These are phyloP conservation scores for Cladosporium austrohemisphaericum DNA, from an alignment of 2,329 filamentous ascomycete species.

Conservation along the genomic window DNA sequence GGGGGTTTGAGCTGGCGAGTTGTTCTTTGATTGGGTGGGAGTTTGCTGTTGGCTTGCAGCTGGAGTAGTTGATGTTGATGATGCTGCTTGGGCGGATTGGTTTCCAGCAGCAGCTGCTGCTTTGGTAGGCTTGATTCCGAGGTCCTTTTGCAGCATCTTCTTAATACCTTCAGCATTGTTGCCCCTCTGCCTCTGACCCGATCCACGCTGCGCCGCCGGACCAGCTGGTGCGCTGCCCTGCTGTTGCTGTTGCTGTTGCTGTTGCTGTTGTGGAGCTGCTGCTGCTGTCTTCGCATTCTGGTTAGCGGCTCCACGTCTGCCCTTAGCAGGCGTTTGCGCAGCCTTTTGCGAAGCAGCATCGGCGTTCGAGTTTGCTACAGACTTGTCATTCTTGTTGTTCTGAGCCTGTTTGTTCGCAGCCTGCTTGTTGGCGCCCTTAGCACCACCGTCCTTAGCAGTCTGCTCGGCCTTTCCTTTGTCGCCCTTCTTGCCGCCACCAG, in stretches of 20 bases:
- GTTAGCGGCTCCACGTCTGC: slow-evolving; percentile 23
- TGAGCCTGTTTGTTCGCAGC: slow-evolving; percentile 26
- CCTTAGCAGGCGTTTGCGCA: slow-evolving; percentile 29
- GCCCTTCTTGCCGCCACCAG: slow-evolving; percentile 27
- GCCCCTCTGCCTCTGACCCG: slow-evolving; percentile 27
- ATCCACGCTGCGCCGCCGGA: slow-evolving; percentile 22
- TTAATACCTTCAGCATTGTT: slow-evolving; percentile 34
- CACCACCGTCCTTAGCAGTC: slow-evolving; percentile 46
- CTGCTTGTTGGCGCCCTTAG: slow-evolving; percentile 54
- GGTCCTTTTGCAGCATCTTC: slow-evolving; percentile 59
- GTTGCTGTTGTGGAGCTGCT: slow-evolving; percentile 35
- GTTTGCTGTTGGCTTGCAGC: slow-evolving; percentile 17
- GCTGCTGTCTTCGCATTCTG: slow-evolving; percentile 26
- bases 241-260: slow-evolving; percentile 42
- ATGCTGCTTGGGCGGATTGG: background rate
- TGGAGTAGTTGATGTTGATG: slow-evolving; percentile 11
- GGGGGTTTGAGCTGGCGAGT: slow-evolving; percentile 20
- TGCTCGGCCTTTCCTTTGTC: slow-evolving; percentile 29
- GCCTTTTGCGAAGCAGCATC: slow-evolving; percentile 28
- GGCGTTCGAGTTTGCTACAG: slow-evolving; percentile 14
- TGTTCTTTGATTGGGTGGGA: slow-evolving; percentile 33
- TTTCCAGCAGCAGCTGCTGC: slow-evolving; percentile 2
- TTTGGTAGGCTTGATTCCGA: slow-evolving; percentile 50
- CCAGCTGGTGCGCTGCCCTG: slow-evolving; percentile 22
- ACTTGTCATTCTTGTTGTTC: too few species aligned